Base-by-base conservation (phyloP, 1,139 yeast genomes). In the Geotrichum candidum region DNA sequence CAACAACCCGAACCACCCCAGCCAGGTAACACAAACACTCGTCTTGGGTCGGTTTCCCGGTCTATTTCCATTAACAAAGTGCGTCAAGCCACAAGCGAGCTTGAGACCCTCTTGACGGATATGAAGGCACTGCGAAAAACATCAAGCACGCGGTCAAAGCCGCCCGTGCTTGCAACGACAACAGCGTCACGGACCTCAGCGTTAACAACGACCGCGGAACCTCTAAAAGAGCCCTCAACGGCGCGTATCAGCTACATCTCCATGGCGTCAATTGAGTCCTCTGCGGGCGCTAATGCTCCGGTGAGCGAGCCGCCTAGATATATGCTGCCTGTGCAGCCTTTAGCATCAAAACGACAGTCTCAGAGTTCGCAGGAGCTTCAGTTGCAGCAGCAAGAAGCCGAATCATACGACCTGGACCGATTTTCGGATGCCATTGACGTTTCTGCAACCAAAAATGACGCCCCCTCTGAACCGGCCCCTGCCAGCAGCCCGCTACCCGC, bases 21-120 rank as follows among this genome's bases (percentile, higher is more conserved):
- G 48, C 48, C 22, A 41, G n/a, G n/a, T 23, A 41, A n/a, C 18
- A n/a, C 18, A 7, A 13, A 18, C 10, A 18, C 10, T 18, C 48
- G 23, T n/a, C 3, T 18, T 4, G 48, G 48, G 23, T 41, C 18
- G 9, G 31, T 48, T 13, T 50, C 54, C 2, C 45, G 58, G 25
- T 54, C 61, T 11, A 33, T 51, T 23, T 57, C 62, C 9, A 61
- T 68, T 25, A 64, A 66, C 35, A 64, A 64, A 60, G 68, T 69
- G 1, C 63, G 69, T 35, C 68, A 65, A 45, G 63, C 67, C 5
- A 68, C 72, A n/a, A 60, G 64, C 56, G 65, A 69, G 38, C 63
- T 69, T 61, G 67, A 68, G 57, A 53, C 63, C 3, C 63, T 69
- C 54, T 65, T 70, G 54, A 41, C 63, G 4, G 69, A 69, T 51